Conservation (phyloP, 2,329 filamentous ascomycete genomes). For the Lasiodiplodia sp. region DNA sequence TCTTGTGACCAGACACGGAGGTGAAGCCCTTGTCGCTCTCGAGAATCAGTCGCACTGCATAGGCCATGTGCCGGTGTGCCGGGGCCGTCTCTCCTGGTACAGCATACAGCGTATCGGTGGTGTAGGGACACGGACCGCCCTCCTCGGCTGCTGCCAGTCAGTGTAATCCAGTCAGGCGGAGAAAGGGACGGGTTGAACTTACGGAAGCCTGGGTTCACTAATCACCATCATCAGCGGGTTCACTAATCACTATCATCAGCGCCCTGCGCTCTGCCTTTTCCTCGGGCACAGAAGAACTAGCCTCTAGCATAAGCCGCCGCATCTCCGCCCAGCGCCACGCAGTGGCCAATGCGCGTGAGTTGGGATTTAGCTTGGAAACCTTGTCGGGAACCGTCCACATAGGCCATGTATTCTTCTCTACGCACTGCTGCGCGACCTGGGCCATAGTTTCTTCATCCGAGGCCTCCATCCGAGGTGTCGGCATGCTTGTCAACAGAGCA, state of each 20-base stretch:
- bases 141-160: constrained; percentile 22
- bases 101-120: constrained; percentile 65
- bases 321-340: constrained; percentile 48
- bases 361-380: constrained; percentile 1
- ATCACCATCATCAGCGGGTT: constrained; percentile 51
- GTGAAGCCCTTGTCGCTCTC: constrained; percentile 57
- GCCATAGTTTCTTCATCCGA: neutral
- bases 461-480: neutral
- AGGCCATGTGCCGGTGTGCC: constrained; percentile 64
- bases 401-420: constrained; percentile 6
- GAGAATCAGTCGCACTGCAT: constrained; percentile 65
- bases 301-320: constrained; percentile 44
- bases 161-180: constrained; percentile 1
- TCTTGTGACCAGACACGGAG: constrained; percentile 62
- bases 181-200: constrained; percentile 2
- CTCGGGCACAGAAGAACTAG: constrained; percentile 45
- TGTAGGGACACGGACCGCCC: constrained; percentile 53
- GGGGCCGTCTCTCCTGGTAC: constrained; percentile 64
- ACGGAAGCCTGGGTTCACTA: constrained; percentile 44
- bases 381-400: constrained; percentile 4
- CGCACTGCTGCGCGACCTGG: neutral
- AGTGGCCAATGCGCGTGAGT: neutral
- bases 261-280: constrained; percentile 50
- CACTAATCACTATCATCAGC: constrained; percentile 46
- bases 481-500: neutral